A percentile compares a stretch with the other conserved stretches of the same genome.
These are phyloP conservation scores for Fusarium kyushuense DNA, from an alignment of 2,329 filamentous ascomycete genomes.

Conservation along the genomic window DNA sequence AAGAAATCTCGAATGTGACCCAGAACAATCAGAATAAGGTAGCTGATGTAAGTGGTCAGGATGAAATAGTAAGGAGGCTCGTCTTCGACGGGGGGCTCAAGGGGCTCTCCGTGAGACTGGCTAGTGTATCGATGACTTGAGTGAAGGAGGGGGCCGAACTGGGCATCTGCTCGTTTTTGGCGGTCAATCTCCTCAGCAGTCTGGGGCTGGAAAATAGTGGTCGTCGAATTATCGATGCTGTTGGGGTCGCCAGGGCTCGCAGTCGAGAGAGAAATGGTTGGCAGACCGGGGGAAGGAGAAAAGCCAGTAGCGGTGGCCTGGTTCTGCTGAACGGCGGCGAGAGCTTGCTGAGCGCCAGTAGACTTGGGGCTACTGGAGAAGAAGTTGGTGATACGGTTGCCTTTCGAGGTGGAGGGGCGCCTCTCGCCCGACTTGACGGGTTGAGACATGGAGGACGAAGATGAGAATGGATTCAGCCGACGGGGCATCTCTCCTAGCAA, in stretches of 20 bases:
- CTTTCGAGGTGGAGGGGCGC: constrained; percentile 73
- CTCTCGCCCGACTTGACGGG: constrained; percentile 66
- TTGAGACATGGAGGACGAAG: constrained; percentile 61
- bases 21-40: constrained; percentile 93
- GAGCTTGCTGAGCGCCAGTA: constrained; percentile 74
- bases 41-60: constrained; percentile 98
- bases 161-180: constrained; percentile 82
- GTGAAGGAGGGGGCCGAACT: constrained; percentile 88
- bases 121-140: constrained; percentile 89
- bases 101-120: constrained; percentile 82
- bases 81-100: constrained; percentile 88
- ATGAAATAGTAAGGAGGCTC: constrained; percentile 97
- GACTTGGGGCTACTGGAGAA: constrained; percentile 85
- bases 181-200: constrained; percentile 84
- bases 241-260: constrained; percentile 80
- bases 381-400: constrained; percentile 82
- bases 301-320: constrained; percentile 68
- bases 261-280: constrained; percentile 91
- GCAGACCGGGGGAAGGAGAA: constrained; percentile 80
- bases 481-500: constrained; percentile 66
- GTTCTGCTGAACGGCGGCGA: constrained; percentile 74
- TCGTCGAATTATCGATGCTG: constrained; percentile 79
- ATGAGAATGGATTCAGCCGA: constrained; percentile 69
- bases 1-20: constrained; percentile 98
- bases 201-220: constrained; percentile 85